Base-by-base conservation (phyloP, 2,329 filamentous ascomycete species). In the Penicillium sp. region DNA sequence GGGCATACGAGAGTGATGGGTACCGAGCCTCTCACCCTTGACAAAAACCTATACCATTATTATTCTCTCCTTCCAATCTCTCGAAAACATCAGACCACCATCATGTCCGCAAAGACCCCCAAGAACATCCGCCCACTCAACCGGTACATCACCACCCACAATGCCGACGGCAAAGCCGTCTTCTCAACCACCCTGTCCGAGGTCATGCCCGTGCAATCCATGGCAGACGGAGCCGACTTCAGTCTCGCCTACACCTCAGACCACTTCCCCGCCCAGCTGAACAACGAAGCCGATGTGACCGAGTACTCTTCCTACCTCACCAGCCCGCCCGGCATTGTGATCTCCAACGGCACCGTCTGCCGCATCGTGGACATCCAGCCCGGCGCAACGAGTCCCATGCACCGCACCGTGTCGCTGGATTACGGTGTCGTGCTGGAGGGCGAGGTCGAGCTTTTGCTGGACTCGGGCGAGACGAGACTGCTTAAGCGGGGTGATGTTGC, bases 401-500 rank as follows among this genome's bases (percentile, higher is more conserved):
- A 63, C 47, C 62, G 62, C 6, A 63, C 62, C 2, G 50, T 57
- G 1, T 55, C 54, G 3, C 39, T 63, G 20, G 62, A 63, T 20
- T 63, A 63, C 37, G 62, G 62, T 0, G 59, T 63, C 8, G 59
- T 63, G 4, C 38, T 63, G 12, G 62, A 63, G 15, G 62, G 62
- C 0, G 59, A 62, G 47, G 48, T 62, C 0, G 58, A 63, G 49
- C 55, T 59, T 45, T 57, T 80, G 2, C 70, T 85, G 8, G 83
- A 83, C 60, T 77, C 77, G 14, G 83, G 83, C 0, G 80, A 80
- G 61, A 74, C 68, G 54, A 75, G 76, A 55, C 58, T 75, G 31
- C 71, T 86, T 73, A 74, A 73, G 56, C 70, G 78, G 4, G 83
- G 83, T 1, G 83, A 86, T 67, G 73, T 84, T n/a, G 79, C 79